These are phyloP conservation scores for Daedalea quercina DNA, from an alignment of 768 basidiomycete genomes.

Conservation along the genomic window DNA sequence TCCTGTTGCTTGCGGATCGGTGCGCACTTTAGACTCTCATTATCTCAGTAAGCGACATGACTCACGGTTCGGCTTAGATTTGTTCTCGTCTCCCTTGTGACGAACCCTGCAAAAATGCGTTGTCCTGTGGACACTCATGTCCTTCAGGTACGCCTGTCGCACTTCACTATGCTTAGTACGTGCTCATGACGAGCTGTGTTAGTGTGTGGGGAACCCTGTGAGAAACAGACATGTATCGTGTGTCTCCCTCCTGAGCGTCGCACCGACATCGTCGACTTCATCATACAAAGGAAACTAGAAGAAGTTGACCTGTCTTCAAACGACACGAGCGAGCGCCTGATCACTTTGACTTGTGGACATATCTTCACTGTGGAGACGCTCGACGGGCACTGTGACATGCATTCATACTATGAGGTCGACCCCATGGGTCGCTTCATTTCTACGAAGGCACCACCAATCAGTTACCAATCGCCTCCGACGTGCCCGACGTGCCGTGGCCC, in stretches of 20 bases:
- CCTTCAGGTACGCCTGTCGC: slow-evolving; percentile 25
- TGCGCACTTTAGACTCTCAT: slow-evolving; percentile 10
- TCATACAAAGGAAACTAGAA: slow-evolving; percentile 24
- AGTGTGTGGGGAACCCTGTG: slow-evolving; percentile 36
- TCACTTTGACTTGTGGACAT: slow-evolving; percentile 30
- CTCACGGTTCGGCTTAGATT: slow-evolving; percentile 16
- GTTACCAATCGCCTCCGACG: slow-evolving; percentile 22
- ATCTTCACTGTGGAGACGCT: slow-evolving; percentile 34
- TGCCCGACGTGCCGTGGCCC: slow-evolving; percentile 31
- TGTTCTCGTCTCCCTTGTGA: slow-evolving; percentile 34
- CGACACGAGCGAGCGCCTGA: slow-evolving; percentile 24
- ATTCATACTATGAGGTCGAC: slow-evolving; percentile 23
- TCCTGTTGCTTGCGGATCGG: slow-evolving; percentile 30
- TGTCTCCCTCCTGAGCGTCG: slow-evolving; percentile 22
- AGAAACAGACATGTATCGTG: slow-evolving; percentile 22
- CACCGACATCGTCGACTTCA: slow-evolving; percentile 29
- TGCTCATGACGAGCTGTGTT: not conserved
- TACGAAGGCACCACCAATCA: slow-evolving; percentile 21
- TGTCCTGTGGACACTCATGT: slow-evolving; percentile 31
- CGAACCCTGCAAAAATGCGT: slow-evolving; percentile 20
- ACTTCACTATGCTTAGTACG: not conserved
- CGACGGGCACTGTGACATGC: slow-evolving; percentile 28
- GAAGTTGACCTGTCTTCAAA: slow-evolving; percentile 18
- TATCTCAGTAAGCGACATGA: too few relatives aligned
- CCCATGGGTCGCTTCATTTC: slow-evolving; percentile 16